A percentile compares a stretch with the other conserved stretches of the same genome.
Conservation (phyloP, 257 asterid genomes). For the Leonotis leonurus region DNA sequence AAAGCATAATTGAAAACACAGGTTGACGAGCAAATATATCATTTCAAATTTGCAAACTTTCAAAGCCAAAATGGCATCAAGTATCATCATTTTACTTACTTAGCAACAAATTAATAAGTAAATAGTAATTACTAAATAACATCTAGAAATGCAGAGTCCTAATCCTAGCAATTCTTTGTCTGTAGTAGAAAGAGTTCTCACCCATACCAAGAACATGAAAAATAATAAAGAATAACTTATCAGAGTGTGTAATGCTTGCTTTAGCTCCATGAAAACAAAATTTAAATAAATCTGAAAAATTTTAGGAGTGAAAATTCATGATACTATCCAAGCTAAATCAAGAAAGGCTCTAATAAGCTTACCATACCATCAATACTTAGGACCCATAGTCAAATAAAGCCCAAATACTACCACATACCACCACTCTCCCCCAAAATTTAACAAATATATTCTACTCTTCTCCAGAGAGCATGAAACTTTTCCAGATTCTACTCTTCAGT, state of each 20-base stretch:
- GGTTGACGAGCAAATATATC: neutral
- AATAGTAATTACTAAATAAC: neutral
- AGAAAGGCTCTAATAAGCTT: neutral
- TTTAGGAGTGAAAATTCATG: neutral
- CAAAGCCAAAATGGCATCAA: neutral
- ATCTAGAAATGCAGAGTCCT: neutral
- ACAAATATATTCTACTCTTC: neutral
- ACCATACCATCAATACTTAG: neutral
- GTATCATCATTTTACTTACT: neutral
- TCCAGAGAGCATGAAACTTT: neutral
- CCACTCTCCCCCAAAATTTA: neutral
- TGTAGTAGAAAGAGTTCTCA: neutral
- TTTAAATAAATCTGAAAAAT: neutral
- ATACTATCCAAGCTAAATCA: neutral
- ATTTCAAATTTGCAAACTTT: neutral
- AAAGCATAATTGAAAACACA: neutral
- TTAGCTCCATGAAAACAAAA: neutral
- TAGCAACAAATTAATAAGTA: neutral
- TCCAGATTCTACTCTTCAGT: neutral
- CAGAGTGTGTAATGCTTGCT: neutral
- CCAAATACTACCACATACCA: neutral
- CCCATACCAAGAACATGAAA: neutral
- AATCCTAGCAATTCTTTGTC: neutral
- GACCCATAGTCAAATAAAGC: neutral
- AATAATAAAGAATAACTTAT: neutral